Conservation (phyloP, 2,329 filamentous ascomycete genomes). For the Colletotrichum aenigma region DNA sequence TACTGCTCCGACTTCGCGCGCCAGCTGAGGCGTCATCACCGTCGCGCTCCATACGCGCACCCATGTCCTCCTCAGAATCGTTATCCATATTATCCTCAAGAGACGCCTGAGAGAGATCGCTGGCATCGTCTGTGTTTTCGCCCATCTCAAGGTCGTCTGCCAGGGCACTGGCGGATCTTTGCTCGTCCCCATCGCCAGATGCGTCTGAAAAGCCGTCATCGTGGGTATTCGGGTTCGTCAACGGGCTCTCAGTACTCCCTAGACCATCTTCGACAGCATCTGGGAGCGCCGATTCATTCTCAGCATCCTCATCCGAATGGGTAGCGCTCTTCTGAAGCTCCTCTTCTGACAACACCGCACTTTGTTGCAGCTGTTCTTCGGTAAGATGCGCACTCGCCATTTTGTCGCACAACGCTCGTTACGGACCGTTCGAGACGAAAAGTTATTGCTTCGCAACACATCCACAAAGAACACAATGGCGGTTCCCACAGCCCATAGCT, state of each 20-base stretch:
- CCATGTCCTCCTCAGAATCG: constrained; percentile 40
- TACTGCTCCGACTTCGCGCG: constrained; percentile 5
- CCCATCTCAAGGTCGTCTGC: constrained; percentile 43
- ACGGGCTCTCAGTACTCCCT: constrained; percentile 15
- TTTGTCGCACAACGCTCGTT: neutral
- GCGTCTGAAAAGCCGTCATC: constrained; percentile 6
- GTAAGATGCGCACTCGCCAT: constrained; percentile 60
- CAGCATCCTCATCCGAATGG: constrained; percentile 51
- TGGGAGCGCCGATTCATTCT: constrained; percentile 37
- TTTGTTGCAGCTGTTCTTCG: constrained; percentile 63
- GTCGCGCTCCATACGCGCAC: constrained; percentile 31
- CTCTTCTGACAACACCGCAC: constrained; percentile 55
- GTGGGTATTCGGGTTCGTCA: neutral
- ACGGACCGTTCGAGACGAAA: neutral
- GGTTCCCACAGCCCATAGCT: constrained; percentile 7
- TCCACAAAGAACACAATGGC: neutral
- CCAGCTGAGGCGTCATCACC: constrained; percentile 24
- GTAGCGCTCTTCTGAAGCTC: constrained; percentile 49
- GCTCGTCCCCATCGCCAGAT: constrained; percentile 22
- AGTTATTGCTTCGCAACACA: neutral
- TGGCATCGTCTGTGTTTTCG: constrained; percentile 18
- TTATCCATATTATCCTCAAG: constrained; percentile 42
- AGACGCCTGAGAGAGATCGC: constrained; percentile 38
- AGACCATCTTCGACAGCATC: constrained; percentile 23
- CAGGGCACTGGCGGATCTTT: constrained; percentile 22